Evolutionary conservation across 2,329 filamentous ascomycete genomes (phyloP).

Genomic region (Xylaria sp.): DNA sequence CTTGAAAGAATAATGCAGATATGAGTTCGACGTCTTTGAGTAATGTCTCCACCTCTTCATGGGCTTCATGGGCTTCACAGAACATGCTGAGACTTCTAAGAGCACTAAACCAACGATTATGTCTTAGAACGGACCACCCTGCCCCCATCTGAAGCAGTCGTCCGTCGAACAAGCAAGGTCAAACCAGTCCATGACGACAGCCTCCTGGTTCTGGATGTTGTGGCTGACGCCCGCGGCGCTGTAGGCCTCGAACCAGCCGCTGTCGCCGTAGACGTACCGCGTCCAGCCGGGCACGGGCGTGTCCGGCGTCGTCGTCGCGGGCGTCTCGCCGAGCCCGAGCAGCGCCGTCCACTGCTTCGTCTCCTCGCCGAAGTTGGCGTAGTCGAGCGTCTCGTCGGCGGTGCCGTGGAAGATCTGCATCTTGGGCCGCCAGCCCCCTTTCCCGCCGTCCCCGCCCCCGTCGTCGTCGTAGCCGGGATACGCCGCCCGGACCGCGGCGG

Average conservation of each 20-base stretch:
- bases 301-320: conserved; percentile 33
- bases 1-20: no score
- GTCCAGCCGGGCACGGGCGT: conserved; percentile 43
- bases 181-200: conserved; percentile 42
- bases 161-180: conserved; percentile 38
- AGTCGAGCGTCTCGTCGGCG: conserved; percentile 52
- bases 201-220: conserved; percentile 44
- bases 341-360: conserved; percentile 56
- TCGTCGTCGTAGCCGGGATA: conserved; percentile 55
- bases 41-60: no score
- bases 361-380: conserved; percentile 56
- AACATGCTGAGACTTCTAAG: no score
- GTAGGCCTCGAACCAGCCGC: conserved; percentile 45
- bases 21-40: no score
- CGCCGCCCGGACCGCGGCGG: conserved; percentile 41
- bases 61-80: no score
- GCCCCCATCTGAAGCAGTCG: conserved; percentile 43
- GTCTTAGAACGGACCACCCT: conserved; percentile 22
- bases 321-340: conserved; percentile 36
- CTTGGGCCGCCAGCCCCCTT: conserved; percentile 54
- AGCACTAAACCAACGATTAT: no score
- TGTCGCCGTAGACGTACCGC: conserved; percentile 39
- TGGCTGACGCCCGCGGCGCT: conserved; percentile 44
- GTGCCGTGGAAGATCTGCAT: conserved; percentile 63
- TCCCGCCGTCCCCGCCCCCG: no score